Evolutionary conservation across 352 stramenopile species (phyloP), one percentile per base, ranked within the genome.

Genomic region (Globisporangium cederbergense): DNA sequence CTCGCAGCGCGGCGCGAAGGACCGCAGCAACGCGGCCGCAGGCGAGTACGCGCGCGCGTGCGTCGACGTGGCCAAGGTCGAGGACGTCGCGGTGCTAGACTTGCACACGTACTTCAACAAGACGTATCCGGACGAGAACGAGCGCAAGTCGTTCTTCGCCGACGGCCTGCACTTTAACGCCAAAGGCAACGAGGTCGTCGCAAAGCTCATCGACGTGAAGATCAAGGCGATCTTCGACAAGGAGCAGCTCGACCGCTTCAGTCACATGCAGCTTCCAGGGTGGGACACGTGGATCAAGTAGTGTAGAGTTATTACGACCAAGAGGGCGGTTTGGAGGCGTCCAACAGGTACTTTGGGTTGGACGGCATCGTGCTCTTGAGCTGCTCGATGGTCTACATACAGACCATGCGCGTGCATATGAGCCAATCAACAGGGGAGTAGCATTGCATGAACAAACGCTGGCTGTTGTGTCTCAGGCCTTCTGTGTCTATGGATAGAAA

Each of bases 121-220:
- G 18, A 68, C 81, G 60, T 67, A 67, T 47, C 64, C 66, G 0
- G 25, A 52, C 4, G 55, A 68, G 20, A 13, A 10, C 1, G 65
- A 83, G 42, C 72, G 72, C 54, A 65, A 67, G 42, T 45, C 62
- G 50, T 65, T 60, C 22, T 70, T 88, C 14, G 66, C 66, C 22
- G 80, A 89, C 64, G 80, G 78, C 0, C 58, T 88, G 46, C 78
- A 88, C 60, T 76, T 89, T 18, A 79, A 49, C 13, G n/a, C 56
- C 22, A 72, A 66, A 54, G 80, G 80, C 25, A 89, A 89, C 58
- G 65, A 57, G 13, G 30, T 82, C 20, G 54, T 86, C 60, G 70
- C 80, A 40, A 53, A 74, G 49, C 60, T 75, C 42, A 57, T 86
- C 7, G 43, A 61, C 1, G 56, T 47, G 6, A 73, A 74, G 57